phyloP scores from a whole-genome alignment of 306 rosid genomes.

The Coriaria nepalensis region DNA sequence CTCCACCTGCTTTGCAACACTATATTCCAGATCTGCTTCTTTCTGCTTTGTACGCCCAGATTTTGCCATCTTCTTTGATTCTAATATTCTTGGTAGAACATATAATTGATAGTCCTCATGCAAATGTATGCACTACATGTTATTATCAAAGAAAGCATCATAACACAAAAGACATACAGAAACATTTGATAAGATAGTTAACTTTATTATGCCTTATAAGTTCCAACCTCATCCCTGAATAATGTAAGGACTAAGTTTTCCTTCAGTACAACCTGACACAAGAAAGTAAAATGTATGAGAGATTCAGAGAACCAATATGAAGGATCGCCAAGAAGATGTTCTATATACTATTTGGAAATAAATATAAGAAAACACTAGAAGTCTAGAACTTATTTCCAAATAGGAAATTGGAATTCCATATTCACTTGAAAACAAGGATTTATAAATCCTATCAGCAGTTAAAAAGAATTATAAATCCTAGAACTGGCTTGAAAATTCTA shows the following conservation, averaged over 20 bases:
- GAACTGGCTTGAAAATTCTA: too few relatives aligned
- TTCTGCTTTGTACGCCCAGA: conserved; percentile 96
- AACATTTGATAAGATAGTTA: conserved; percentile 13
- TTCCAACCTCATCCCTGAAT: conserved; percentile 86
- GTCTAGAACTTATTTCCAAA: too few relatives aligned
- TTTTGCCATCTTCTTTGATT: conserved; percentile 98
- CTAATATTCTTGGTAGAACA: conserved; percentile 83
- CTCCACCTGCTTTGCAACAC: conserved; percentile 97
- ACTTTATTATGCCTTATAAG: neutral
- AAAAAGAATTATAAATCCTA: too few relatives aligned
- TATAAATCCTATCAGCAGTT: too few relatives aligned
- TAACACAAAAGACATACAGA: conserved; percentile 10
- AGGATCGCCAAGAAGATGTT: conserved; percentile 11
- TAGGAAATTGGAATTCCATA: too few relatives aligned
- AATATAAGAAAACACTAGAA: too few relatives aligned
- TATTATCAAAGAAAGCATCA: conserved; percentile 8
- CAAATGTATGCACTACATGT: conserved; percentile 60
- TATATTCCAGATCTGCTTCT: conserved; percentile 95
- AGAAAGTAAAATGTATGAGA: conserved; percentile 7
- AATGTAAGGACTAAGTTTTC: conserved; percentile 79
- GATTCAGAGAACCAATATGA: too few relatives aligned
- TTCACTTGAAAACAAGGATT: too few relatives aligned
- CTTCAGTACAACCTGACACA: conserved; percentile 79
- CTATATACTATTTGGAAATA: too few relatives aligned
- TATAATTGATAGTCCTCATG: conserved; percentile 90